Percentiles rank a stretch among this genome's conserved stretches.
phyloP scores from a whole-genome alignment of 805 yeast species.

The Ogataea nitratoaversa region DNA sequence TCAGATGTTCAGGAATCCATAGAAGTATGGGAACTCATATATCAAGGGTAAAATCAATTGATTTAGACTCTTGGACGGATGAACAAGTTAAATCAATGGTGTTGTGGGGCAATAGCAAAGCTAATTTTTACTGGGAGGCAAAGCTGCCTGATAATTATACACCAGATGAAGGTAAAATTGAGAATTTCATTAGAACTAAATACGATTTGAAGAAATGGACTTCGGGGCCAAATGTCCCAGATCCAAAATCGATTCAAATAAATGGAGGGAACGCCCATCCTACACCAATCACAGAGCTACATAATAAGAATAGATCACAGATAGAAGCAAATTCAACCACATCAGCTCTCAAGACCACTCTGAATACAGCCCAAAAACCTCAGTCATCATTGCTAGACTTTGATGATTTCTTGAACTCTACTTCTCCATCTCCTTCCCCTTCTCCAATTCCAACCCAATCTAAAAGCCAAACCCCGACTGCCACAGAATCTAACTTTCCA shows the following conservation, averaged over 20 bases:
- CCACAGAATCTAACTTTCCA: not conserved
- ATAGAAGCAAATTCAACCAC: slow-evolving; percentile 1
- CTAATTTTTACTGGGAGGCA: slow-evolving; percentile 82
- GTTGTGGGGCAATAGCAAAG: slow-evolving; percentile 78
- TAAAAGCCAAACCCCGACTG: not conserved
- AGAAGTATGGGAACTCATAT: slow-evolving; percentile 95
- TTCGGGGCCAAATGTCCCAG: slow-evolving; percentile 49
- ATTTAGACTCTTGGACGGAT: slow-evolving; percentile 94
- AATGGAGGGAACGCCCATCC: not conserved
- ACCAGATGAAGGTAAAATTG: slow-evolving; percentile 82
- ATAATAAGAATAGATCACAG: not conserved
- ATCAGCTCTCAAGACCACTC: too few species aligned
- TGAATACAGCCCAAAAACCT: slow-evolving; percentile 5
- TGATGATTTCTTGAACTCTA: slow-evolving; percentile 7
- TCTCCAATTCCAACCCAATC: not conserved
- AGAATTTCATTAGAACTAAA: slow-evolving; percentile 86
- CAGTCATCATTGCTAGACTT: slow-evolving; percentile 8
- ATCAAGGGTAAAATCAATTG: slow-evolving; percentile 87
- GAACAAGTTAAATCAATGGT: slow-evolving; percentile 82
- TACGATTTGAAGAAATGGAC: slow-evolving; percentile 91
- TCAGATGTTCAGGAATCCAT: slow-evolving; percentile 94
- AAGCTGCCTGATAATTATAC: slow-evolving; percentile 63
- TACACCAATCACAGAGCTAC: not conserved
- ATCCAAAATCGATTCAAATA: slow-evolving; percentile 42
- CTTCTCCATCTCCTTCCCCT: slow-evolving; percentile 3